Conservation (phyloP, 768 basidiomycete genomes). For the Rossbeevera mucosa region DNA sequence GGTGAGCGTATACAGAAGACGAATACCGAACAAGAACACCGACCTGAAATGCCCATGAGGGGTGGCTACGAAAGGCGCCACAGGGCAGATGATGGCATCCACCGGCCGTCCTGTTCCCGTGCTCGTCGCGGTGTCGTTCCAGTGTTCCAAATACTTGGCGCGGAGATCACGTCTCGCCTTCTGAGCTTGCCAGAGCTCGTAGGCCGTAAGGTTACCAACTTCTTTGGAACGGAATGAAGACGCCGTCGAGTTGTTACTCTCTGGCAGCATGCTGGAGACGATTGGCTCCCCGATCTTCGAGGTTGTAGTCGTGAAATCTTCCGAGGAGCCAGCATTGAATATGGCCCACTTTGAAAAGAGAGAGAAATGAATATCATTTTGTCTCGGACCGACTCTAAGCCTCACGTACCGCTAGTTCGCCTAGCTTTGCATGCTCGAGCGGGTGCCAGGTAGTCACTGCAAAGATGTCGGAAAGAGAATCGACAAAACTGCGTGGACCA, state of each 20-base stretch:
- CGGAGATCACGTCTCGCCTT: conserved; percentile 43
- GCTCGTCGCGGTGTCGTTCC: conserved; percentile 46
- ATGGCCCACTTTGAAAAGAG: conserved; percentile 35
- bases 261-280: conserved; percentile 43
- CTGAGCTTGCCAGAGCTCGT: conserved; percentile 67
- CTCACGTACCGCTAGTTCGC: conserved; percentile 37
- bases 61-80: conserved; percentile 53
- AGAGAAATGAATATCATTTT: not conserved
- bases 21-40: conserved; percentile 12
- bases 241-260: conserved; percentile 20
- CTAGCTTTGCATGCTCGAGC: conserved; percentile 46
- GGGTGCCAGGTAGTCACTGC: conserved; percentile 70
- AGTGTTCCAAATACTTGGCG: conserved; percentile 55
- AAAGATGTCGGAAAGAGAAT: not conserved
- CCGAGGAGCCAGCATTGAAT: conserved; percentile 42
- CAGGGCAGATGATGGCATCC: conserved; percentile 69
- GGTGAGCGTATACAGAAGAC: not conserved
- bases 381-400: conserved; percentile 6
- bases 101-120: conserved; percentile 71
- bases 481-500: not conserved
- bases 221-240: conserved; percentile 23
- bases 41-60: conserved; percentile 60
- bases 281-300: conserved; percentile 50
- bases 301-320: conserved; percentile 42
- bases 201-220: conserved; percentile 40